Evolutionary conservation across 371 early-diverging fungal species (phyloP).

Genomic region (Capillidium rhysosporum): DNA sequence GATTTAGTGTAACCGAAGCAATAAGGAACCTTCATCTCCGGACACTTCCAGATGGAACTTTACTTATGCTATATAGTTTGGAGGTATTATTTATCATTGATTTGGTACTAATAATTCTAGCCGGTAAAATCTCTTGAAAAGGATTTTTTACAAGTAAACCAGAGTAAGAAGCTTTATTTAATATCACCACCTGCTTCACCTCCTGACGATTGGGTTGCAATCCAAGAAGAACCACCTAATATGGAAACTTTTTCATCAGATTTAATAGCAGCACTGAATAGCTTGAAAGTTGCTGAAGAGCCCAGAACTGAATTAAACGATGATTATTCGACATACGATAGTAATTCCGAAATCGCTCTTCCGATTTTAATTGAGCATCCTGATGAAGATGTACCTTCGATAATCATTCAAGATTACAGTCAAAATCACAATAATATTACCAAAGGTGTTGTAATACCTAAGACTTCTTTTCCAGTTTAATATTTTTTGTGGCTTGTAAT

Average conservation of each 20-base stretch:
- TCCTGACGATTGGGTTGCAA: neutral
- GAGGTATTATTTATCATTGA: neutral
- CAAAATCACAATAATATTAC: too few species aligned
- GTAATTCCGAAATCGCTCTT: too few species aligned
- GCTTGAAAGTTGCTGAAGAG: neutral
- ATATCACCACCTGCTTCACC: conserved; percentile 3
- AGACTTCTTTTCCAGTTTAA: too few species aligned
- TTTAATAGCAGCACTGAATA: neutral
- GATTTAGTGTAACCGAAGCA: neutral
- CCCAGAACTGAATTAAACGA: too few species aligned
- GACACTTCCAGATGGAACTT: neutral
- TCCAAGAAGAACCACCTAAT: neutral
- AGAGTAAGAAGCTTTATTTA: neutral
- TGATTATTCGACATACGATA: too few species aligned
- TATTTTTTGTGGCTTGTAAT: too few species aligned
- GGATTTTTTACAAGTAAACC: neutral
- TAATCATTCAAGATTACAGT: too few species aligned
- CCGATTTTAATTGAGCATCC: too few species aligned
- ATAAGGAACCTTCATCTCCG: neutral
- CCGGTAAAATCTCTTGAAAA: neutral
- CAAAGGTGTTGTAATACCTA: too few species aligned
- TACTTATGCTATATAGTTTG: neutral
- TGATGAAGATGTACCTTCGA: too few species aligned
- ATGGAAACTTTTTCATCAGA: neutral
- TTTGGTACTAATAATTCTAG: neutral